Evolutionary conservation across 768 basidiomycete species (phyloP).

Genomic region (Kwoniella botswanensis): DNA sequence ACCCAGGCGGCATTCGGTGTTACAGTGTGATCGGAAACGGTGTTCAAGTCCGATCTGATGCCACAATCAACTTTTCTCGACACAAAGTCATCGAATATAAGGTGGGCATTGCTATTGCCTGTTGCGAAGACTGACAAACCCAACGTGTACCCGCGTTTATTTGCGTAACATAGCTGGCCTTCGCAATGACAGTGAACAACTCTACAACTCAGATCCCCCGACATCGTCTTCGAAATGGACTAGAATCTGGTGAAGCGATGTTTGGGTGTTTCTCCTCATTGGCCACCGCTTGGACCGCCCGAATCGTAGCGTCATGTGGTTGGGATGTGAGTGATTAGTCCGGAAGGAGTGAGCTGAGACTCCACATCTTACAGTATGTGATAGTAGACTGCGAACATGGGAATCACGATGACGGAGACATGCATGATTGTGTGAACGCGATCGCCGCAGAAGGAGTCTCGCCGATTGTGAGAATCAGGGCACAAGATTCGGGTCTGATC

Average conservation of each 20-base stretch:
- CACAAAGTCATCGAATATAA: too few relatives aligned
- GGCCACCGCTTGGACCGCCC: slow-evolving; percentile 24
- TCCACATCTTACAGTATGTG: slow-evolving; percentile 10
- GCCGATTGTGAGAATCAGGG: slow-evolving; percentile 50
- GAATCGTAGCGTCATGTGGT: slow-evolving; percentile 23
- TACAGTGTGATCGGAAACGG: too few relatives aligned
- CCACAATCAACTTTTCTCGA: too few relatives aligned
- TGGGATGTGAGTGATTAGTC: slow-evolving; percentile 30
- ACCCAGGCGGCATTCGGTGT: too few relatives aligned
- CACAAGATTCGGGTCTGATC: slow-evolving; percentile 33
- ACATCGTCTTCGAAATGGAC: slow-evolving; percentile 21
- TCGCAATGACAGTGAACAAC: neutral
- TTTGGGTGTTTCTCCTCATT: slow-evolving; percentile 28
- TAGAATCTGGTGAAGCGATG: slow-evolving; percentile 14
- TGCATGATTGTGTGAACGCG: slow-evolving; percentile 52
- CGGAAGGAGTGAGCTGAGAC: neutral
- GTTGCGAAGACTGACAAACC: too few relatives aligned
- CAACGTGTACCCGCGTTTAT: too few relatives aligned
- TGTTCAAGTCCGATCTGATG: too few relatives aligned
- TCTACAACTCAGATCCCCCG: slow-evolving; percentile 11
- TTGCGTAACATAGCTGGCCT: too few relatives aligned
- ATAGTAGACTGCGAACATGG: slow-evolving; percentile 51
- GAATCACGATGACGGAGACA: slow-evolving; percentile 56
- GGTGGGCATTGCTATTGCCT: too few relatives aligned
- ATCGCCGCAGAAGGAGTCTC: slow-evolving; percentile 38